A percentile compares a stretch with the other conserved stretches of the same genome.
Evolutionary conservation across 352 stramenopile genomes (phyloP).

Genomic region (Globisporangium polare): DNA sequence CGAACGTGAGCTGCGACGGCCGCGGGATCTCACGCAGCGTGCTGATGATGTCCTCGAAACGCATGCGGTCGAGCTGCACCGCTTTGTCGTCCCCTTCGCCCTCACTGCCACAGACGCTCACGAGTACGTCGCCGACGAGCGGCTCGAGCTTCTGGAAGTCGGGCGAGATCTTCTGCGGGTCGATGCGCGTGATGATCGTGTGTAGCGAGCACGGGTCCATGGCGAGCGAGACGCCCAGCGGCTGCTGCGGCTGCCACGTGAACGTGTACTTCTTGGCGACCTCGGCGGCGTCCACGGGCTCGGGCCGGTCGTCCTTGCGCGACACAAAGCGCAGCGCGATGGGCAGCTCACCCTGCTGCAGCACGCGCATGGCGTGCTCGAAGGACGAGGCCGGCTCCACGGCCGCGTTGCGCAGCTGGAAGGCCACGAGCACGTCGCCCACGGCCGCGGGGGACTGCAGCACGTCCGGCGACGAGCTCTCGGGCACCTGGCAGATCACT

Average conservation of each 20-base stretch:
- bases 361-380: constrained; percentile 45
- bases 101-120: constrained; percentile 34
- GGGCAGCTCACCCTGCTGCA: constrained; percentile 45
- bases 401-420: constrained; percentile 32
- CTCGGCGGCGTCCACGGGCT: constrained; percentile 32
- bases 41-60: constrained; percentile 66
- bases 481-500: constrained; percentile 69
- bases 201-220: constrained; percentile 78
- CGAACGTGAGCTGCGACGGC: constrained; percentile 61
- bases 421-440: constrained; percentile 60
- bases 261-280: constrained; percentile 49
- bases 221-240: constrained; percentile 66
- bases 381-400: constrained; percentile 39
- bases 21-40: constrained; percentile 45
- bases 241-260: constrained; percentile 38
- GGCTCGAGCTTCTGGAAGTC: constrained; percentile 50
- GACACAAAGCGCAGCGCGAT: constrained; percentile 67
- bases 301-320: constrained; percentile 38
- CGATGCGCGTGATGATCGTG: constrained; percentile 61
- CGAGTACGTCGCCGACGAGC: constrained; percentile 59
- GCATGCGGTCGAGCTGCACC: constrained; percentile 47
- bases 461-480: constrained; percentile 39
- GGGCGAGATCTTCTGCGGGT: constrained; percentile 52
- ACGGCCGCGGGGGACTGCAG: constrained; percentile 46
- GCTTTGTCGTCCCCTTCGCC: constrained; percentile 6